These are phyloP conservation scores for Rhododendron ovatum DNA, from an alignment of 148 eudicot species.

Conservation along the genomic window DNA sequence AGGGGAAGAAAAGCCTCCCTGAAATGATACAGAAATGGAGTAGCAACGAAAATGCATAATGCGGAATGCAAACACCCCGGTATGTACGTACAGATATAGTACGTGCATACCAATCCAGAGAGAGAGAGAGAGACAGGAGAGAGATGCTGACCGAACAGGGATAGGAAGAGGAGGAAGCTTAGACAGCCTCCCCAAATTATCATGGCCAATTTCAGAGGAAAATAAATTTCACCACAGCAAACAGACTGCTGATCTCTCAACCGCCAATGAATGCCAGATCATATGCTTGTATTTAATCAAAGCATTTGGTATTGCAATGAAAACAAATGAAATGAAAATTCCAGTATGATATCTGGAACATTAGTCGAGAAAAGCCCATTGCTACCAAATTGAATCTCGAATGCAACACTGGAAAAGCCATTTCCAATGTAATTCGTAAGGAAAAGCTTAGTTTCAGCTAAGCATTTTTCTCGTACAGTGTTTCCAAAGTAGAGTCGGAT, in stretches of 20 bases:
- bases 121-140: too few relatives aligned
- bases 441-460: background rate
- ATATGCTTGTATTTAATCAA: background rate
- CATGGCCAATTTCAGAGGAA: background rate
- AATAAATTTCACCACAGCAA: background rate
- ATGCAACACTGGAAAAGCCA: background rate
- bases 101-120: too few relatives aligned
- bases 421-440: background rate
- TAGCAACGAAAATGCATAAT: too few relatives aligned
- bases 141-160: background rate
- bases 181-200: background rate
- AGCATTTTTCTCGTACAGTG: background rate
- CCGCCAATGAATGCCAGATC: background rate
- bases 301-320: background rate
- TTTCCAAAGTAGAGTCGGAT: background rate
- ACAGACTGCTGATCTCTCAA: background rate
- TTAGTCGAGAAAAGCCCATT: background rate
- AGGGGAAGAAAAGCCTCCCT: too few relatives aligned
- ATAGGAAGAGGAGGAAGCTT: background rate
- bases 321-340: background rate
- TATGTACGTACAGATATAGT: too few relatives aligned
- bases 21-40: too few relatives aligned
- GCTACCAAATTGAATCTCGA: background rate
- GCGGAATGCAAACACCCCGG: too few relatives aligned
- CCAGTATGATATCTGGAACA: background rate